Base-by-base conservation (phyloP, 106 monocot species). In the Dioscorea alata region DNA sequence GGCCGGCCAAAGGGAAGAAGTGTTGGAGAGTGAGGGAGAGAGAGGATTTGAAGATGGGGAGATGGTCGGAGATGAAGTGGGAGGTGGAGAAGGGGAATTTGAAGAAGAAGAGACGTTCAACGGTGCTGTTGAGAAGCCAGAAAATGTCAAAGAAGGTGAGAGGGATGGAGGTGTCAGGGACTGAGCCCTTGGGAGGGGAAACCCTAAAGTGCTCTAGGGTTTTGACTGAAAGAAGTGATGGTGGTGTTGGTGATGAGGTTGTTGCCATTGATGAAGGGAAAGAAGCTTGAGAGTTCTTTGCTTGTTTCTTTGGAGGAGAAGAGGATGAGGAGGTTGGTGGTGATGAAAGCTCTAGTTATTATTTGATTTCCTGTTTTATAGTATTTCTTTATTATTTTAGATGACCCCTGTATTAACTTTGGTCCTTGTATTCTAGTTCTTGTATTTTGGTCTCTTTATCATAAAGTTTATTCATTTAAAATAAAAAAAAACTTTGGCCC, bases 1-100 rank as follows among this genome's bases (percentile, higher is more conserved):
- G 57, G 17, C 77, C 73, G 60, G 76, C 77, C 13, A 82, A 69
- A 49, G 78, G 78, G 69, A 33, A 70, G 70, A 82, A 78, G 50
- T 22, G 21, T 24, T 56, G 4, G 65, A 73, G 73, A 18, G 65
- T 1, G 64, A 33, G 21, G 7, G 49, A n/a, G 13, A 67, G 67
- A 12, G 66, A 42, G 33, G 22, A 34, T 23, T 67, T 67, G 58
- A 75, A 23, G 48, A 1, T 23, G 57, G 73, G 65, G 1, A 73
- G 57, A 33, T 65, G 33, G 73, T 17, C 23, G 2, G 35, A 13
- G 33, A 72, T 23, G 52, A 72, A 72, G 63, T 52, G 63, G 7
- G 50, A 50, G 23, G 72, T 53, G 12, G 72, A 18, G 25, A 63
- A 28, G 20, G 64, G 65, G 48, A 23, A 73, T 16, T 33, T 15